Evolutionary conservation across 2,329 filamentous ascomycete species (phyloP), one percentile per base, ranked within the genome.

Genomic region (Samsoniella hepiali): DNA sequence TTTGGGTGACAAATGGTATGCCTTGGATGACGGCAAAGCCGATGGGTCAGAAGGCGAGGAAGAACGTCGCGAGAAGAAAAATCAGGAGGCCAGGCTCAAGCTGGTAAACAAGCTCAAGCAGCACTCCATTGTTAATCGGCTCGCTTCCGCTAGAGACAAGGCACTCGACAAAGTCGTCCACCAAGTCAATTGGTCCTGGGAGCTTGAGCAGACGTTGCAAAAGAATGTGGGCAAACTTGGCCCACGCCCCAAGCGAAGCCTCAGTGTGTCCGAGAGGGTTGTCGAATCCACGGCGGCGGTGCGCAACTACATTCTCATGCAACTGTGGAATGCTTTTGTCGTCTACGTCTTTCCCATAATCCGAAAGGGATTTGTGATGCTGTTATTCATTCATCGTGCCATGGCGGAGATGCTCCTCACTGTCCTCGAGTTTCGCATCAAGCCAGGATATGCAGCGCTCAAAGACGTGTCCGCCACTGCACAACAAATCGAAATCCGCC

Each of bases 401-500:
- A 82, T 88, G 50, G 94, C 91, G 27, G 95, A 99, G 74, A 80
- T 90, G 56, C 79, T 97, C 13, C 79, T 99, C 34, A 80, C 84
- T 29, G 74, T 97, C 34, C 80, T 99, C 13, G 94, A 98, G 76
- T 98, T 93, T 87, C 88, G 92, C 40, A 82, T 88, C 31, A 86
- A 89, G 54, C 90, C 91, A 8, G 88, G 90, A 49, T 89, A 88
- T 57, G 88, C 93, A 47, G 95, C 95, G 0, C 78, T 99, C 63
- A 98, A 98, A 74, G 95, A 99, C 73, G 87, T 98, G 51, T 98
- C 93, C 38, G 95, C 95, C 15, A 98, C 94, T 0, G 95, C 95
- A 31, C 95, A 99, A 74, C 95, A 99, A 76, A 88, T 99, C 42
- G 95, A 99, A 76, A 97, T 99, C 67, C 90, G 95, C 5, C 83